A percentile compares a stretch with the other conserved stretches of the same genome.
Evolutionary conservation across 2,329 filamentous ascomycete genomes (phyloP).

Genomic region (Alternaria brassicae): DNA sequence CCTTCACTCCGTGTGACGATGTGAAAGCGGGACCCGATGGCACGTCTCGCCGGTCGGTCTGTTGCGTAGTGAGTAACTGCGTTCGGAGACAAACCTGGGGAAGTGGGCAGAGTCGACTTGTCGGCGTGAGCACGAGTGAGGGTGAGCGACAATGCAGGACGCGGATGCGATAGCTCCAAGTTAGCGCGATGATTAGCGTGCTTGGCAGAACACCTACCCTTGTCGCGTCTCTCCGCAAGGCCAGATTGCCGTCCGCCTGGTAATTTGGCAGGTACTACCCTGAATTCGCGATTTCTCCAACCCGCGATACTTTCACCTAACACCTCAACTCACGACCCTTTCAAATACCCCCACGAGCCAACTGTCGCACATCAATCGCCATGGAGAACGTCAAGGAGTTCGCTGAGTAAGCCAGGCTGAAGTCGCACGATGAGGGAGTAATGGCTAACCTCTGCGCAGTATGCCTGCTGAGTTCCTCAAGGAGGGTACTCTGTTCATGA

Average conservation of each 20-base stretch:
- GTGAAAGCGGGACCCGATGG: conserved; percentile 1
- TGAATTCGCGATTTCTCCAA: conserved; percentile 26
- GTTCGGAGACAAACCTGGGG: conserved; percentile 25
- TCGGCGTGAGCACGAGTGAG: conserved; percentile 21
- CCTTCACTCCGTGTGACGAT: conserved; percentile 14
- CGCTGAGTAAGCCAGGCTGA: conserved; percentile 59
- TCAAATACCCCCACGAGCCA: conserved; percentile 6
- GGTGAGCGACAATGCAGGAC: conserved; percentile 19
- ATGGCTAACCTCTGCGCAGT: conserved; percentile 37
- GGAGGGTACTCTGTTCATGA: conserved; percentile 59
- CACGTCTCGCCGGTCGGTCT: not conserved
- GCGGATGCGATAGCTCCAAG: conserved; percentile 20
- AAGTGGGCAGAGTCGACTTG: conserved; percentile 20
- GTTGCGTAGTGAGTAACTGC: conserved; percentile 12
- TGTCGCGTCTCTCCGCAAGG: conserved; percentile 36
- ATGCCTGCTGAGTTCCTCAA: conserved; percentile 53
- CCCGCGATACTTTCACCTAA: conserved; percentile 16
- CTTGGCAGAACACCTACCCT: conserved; percentile 27
- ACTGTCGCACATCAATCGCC: conserved; percentile 51
- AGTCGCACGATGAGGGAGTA: not conserved
- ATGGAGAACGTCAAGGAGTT: conserved; percentile 74
- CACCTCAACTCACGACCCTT: not conserved
- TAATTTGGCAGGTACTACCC: conserved; percentile 25
- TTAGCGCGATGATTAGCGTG: conserved; percentile 6
- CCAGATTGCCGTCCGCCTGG: conserved; percentile 37